Evolutionary conservation across 495 filamentous ascomycete genomes (phyloP), one percentile per base, ranked within the genome.

Genomic region (Daldinia caldariorum): DNA sequence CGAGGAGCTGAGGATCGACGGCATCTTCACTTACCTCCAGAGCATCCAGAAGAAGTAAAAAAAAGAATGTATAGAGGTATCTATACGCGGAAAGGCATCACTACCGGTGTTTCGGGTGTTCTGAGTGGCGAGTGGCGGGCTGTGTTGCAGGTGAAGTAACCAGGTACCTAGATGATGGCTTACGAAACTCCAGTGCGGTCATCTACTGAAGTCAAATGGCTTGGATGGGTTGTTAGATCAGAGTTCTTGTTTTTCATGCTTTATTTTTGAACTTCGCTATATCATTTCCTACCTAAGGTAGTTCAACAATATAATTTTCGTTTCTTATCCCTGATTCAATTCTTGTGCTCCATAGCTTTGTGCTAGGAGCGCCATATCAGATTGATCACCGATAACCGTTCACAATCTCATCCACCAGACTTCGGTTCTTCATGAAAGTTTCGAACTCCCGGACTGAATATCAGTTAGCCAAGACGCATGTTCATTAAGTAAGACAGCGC

Each of bases 361-460:
- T 1, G 7, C 16, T 26, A 26, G 3, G 26, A 26, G 26, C 16
- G 16, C 16, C 41, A 18, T 20, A 38, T 51, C 20, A 16, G 29
- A 10, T 22, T 29, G 7, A 38, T 67, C 38, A 76, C 61, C 64
- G 61, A 70, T 78, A 78, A 4, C 67, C 74, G 18, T 66, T 69
- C 0, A 78, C 47, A 8, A 78, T 76, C 31, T 78, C 72, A 59
- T 73, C 35, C 31, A 76, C 74, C 26, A 67, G 26, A n/a, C 67
- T 58, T 38, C 69, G 71, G 4, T 70, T 73, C 63, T 75, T 76
- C 47, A 73, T 71, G 45, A 78, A 76, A 38, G 70, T 60, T 6
- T 72, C 65, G 34, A 78, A 78, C 41, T 76, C 74, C 47, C 67
- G 69, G 56, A 71, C 76, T 78, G 60, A 3, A 45, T 12, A 50